Evolutionary conservation across 73 alveolate genomes (phyloP).

Genomic region (Blepharisma japonicum): DNA sequence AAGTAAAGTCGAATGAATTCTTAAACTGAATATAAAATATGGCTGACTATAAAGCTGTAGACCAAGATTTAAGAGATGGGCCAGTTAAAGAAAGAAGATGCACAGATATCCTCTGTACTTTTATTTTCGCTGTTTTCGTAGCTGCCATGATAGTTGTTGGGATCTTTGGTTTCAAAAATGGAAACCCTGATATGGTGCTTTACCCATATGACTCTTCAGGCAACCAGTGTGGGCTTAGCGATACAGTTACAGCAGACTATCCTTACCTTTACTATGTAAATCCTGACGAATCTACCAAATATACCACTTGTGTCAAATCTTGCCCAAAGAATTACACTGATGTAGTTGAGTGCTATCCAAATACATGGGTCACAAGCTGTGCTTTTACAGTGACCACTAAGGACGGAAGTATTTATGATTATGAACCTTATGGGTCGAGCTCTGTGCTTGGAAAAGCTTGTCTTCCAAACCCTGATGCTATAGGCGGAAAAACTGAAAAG

Average conservation of each 20-base stretch:
- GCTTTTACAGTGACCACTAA: not conserved
- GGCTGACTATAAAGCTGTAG: too few relatives aligned
- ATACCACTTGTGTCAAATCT: not conserved
- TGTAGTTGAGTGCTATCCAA: not conserved
- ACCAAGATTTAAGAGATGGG: conserved; percentile 60
- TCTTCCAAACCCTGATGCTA: not conserved
- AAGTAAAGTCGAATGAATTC: too few relatives aligned
- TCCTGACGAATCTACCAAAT: not conserved
- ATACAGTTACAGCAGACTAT: not conserved
- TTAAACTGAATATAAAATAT: too few relatives aligned
- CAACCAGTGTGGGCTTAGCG: conserved; percentile 23
- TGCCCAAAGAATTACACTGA: not conserved
- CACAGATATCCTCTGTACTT: conserved; percentile 86
- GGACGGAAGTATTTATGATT: not conserved
- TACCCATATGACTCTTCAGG: conserved; percentile 29
- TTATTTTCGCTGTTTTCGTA: conserved; percentile 73
- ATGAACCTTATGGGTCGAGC: not conserved
- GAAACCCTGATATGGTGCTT: conserved; percentile 72
- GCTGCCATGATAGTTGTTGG: conserved; percentile 80
- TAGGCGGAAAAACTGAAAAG: not conserved
- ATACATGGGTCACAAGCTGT: conserved; percentile 19
- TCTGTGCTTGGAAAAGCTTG: not conserved
- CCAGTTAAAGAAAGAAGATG: conserved; percentile 91
- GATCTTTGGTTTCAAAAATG: conserved; percentile 75
- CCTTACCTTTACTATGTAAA: conserved; percentile 34